phyloP scores from a whole-genome alignment of 768 basidiomycete species.

The Russula vinacea region DNA sequence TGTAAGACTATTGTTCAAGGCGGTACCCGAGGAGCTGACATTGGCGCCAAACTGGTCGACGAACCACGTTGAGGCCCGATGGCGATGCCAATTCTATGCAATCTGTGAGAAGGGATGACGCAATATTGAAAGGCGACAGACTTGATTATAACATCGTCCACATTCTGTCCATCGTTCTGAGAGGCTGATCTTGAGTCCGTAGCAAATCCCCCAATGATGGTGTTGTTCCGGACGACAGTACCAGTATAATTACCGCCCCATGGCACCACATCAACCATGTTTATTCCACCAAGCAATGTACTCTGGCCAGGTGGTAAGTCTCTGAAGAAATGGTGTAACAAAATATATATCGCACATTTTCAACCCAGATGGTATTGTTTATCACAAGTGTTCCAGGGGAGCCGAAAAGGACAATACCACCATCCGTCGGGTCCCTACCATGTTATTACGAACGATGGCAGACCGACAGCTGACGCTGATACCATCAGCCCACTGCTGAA shows the following conservation, averaged over 20 bases:
- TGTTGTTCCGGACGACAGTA: constrained; percentile 64
- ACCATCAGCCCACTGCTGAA: constrained; percentile 79
- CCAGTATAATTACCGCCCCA: constrained; percentile 63
- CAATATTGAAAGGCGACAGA: constrained; percentile 36
- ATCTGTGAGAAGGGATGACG: constrained; percentile 12
- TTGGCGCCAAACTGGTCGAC: constrained; percentile 55
- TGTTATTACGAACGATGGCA: constrained; percentile 61
- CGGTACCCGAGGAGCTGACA: constrained; percentile 51
- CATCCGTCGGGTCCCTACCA: constrained; percentile 74
- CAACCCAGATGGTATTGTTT: constrained; percentile 74
- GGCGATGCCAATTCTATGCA: constrained; percentile 68
- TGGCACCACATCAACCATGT: constrained; percentile 70
- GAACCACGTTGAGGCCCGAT: constrained; percentile 79
- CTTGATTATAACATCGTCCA: constrained; percentile 66
- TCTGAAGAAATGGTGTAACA: background rate
- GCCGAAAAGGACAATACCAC: constrained; percentile 77
- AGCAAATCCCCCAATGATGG: constrained; percentile 66
- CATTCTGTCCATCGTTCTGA: constrained; percentile 53
- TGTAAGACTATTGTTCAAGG: constrained; percentile 54
- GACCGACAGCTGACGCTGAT: constrained; percentile 70
- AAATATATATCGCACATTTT: constrained; percentile 46
- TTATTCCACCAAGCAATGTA: constrained; percentile 72
- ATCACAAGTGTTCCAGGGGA: constrained; percentile 67
- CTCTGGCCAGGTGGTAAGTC: constrained; percentile 40
- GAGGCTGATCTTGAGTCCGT: constrained; percentile 42